Evolutionary conservation across 345 rosid species (phyloP).

Genomic region (thale cress (Arabidopsis thaliana)): DNA sequence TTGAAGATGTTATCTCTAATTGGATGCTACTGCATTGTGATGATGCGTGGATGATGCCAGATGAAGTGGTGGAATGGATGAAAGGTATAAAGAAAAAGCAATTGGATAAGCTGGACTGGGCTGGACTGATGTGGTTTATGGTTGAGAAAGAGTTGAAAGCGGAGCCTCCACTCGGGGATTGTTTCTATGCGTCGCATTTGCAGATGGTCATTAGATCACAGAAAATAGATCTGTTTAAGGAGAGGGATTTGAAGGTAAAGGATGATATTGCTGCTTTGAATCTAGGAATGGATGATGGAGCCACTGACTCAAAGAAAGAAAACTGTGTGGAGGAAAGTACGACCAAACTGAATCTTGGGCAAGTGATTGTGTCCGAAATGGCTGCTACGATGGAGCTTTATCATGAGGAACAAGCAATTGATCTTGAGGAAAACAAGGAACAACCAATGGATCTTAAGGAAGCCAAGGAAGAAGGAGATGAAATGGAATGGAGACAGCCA

Average conservation of each 20-base stretch:
- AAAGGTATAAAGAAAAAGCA: slow-evolving; percentile 56
- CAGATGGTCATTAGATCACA: slow-evolving; percentile 70
- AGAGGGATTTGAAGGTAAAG: slow-evolving; percentile 7
- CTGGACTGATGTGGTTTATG: slow-evolving; percentile 77
- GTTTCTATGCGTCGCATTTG: slow-evolving; percentile 78
- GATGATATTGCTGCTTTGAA: slow-evolving; percentile 41
- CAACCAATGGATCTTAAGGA: too few species aligned
- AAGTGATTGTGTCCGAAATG: slow-evolving; percentile 42
- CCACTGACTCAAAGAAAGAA: slow-evolving; percentile 37
- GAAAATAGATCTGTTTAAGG: slow-evolving; percentile 50
- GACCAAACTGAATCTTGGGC: slow-evolving; percentile 63
- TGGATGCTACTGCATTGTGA: slow-evolving; percentile 70
- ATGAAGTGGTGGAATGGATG: slow-evolving; percentile 52
- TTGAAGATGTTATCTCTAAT: slow-evolving; percentile 61
- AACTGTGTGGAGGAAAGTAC: slow-evolving; percentile 54
- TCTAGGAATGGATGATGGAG: slow-evolving; percentile 47
- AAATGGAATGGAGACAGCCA: slow-evolving; percentile 45
- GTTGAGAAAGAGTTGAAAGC: slow-evolving; percentile 69
- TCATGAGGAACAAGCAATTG: slow-evolving; percentile 28
- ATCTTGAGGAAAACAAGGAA: slow-evolving; percentile 45
- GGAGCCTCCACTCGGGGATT: slow-evolving; percentile 49
- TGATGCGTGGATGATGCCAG: slow-evolving; percentile 73
- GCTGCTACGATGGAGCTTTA: slow-evolving; percentile 6
- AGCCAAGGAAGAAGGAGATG: slow-evolving; percentile 41
- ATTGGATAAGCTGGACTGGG: slow-evolving; percentile 73